Evolutionary conservation across 345 rosid species (phyloP).

Genomic region (Turnera subulata): DNA sequence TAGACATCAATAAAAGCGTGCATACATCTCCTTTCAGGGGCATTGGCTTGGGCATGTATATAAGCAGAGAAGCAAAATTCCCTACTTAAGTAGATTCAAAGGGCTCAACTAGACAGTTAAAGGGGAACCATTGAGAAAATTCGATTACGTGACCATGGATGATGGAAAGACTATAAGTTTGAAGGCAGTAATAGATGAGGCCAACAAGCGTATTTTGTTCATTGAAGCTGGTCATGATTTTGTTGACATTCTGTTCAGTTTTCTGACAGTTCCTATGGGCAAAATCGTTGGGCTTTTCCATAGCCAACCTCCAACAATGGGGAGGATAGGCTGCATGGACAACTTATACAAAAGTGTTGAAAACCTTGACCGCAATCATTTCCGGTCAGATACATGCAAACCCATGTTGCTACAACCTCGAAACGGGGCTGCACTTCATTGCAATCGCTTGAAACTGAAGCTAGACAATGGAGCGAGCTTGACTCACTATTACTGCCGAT

Average conservation of each 20-base stretch:
- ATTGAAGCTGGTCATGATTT: conserved; percentile 19
- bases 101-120: too few relatives aligned
- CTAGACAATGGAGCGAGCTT: background rate
- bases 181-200: conserved; percentile 22
- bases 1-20: too few relatives aligned
- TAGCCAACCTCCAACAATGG: background rate
- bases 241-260: conserved; percentile 24
- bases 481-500: background rate
- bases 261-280: conserved; percentile 26
- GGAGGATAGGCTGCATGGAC: conserved; percentile 13
- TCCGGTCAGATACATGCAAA: conserved; percentile 13
- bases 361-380: conserved; percentile 6
- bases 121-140: too few relatives aligned
- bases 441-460: conserved; percentile 16
- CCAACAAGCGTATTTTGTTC: conserved; percentile 15
- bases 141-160: background rate
- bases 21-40: too few relatives aligned
- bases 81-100: too few relatives aligned
- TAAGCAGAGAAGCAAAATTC: too few relatives aligned
- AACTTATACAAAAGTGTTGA: conserved; percentile 23
- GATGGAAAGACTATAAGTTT: conserved; percentile 6
- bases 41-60: too few relatives aligned
- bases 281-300: conserved; percentile 4
- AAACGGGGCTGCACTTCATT: conserved; percentile 11
- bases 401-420: conserved; percentile 19